Evolutionary conservation across 1,284 basidiomycete species (phyloP).

Genomic region (Austroboletus novae-zelandiae): DNA sequence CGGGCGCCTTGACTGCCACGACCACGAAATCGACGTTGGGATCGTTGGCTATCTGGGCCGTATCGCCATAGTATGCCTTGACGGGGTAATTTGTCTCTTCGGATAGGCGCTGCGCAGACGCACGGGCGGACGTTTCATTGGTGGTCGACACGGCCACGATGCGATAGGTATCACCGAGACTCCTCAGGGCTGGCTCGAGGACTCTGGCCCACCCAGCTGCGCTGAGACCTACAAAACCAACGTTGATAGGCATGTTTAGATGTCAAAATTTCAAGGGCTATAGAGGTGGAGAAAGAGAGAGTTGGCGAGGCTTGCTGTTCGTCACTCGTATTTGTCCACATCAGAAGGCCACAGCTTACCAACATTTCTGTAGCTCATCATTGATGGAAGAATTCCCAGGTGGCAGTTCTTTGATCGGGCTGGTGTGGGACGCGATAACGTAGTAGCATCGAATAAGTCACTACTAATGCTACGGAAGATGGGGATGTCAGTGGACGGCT

Average conservation of each 20-base stretch:
- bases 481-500: too few species aligned
- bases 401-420: too few species aligned
- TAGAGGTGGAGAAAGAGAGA: not conserved
- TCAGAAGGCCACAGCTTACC: too few species aligned
- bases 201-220: conserved; percentile 9
- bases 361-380: too few species aligned
- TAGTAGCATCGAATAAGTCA: too few species aligned
- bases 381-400: too few species aligned
- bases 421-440: too few species aligned
- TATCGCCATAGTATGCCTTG: conserved; percentile 15
- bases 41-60: conserved; percentile 14
- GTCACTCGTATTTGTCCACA: too few species aligned
- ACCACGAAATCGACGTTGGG: conserved; percentile 14
- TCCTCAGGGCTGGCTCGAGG: conserved; percentile 8
- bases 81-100: conserved; percentile 7
- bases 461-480: too few species aligned
- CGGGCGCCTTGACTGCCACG: conserved; percentile 13
- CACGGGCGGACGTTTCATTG: conserved; percentile 10
- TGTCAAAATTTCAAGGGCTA: not conserved
- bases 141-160: conserved; percentile 17
- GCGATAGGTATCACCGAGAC: conserved; percentile 12
- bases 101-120: conserved; percentile 10
- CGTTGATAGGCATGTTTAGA: conserved; percentile 6
- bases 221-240: conserved; percentile 16
- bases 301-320: not conserved